Percentiles rank a stretch among this genome's conserved stretches.
phyloP scores from a whole-genome alignment of 768 basidiomycete genomes.

The Amanita fuliginea region DNA sequence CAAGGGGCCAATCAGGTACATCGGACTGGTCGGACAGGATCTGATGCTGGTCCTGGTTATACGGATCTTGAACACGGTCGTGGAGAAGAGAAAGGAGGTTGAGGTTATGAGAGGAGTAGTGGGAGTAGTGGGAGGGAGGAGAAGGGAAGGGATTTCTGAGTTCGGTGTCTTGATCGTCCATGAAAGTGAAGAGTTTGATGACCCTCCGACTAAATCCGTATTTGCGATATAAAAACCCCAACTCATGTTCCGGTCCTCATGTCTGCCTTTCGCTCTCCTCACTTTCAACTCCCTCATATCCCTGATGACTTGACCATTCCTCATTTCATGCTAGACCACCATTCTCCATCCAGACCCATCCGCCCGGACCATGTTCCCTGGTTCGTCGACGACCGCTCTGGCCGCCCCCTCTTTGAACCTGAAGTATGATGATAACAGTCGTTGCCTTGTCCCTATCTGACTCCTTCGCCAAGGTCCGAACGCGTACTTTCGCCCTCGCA shows the following conservation, averaged over 20 bases:
- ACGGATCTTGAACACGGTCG: constrained; percentile 36
- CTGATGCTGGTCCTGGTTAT: constrained; percentile 44
- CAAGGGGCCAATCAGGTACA: constrained; percentile 68
- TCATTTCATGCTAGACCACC: constrained; percentile 49
- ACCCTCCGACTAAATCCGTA: too few relatives aligned
- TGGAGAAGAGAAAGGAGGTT: constrained; percentile 51
- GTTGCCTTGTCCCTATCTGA: background rate
- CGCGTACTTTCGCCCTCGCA: constrained; percentile 39
- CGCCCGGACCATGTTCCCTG: constrained; percentile 37
- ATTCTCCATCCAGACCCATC: constrained; percentile 30
- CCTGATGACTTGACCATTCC: constrained; percentile 56
- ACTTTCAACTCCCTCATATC: constrained; percentile 25
- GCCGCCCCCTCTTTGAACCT: constrained; percentile 27
- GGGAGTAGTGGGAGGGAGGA: constrained; percentile 75
- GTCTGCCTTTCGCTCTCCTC: constrained; percentile 5
- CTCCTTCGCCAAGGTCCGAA: constrained; percentile 15
- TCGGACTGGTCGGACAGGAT: constrained; percentile 60
- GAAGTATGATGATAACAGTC: constrained; percentile 30
- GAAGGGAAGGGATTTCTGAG: constrained; percentile 84
- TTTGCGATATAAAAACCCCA: background rate
- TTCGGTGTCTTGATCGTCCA: constrained; percentile 69
- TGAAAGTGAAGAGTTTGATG: constrained; percentile 10
- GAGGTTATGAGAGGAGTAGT: constrained; percentile 69
- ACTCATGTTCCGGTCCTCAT: background rate
- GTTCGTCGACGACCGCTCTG: constrained; percentile 49